Base-by-base conservation (phyloP, 2,329 filamentous ascomycete genomes). In the Epichloe amarillans region DNA sequence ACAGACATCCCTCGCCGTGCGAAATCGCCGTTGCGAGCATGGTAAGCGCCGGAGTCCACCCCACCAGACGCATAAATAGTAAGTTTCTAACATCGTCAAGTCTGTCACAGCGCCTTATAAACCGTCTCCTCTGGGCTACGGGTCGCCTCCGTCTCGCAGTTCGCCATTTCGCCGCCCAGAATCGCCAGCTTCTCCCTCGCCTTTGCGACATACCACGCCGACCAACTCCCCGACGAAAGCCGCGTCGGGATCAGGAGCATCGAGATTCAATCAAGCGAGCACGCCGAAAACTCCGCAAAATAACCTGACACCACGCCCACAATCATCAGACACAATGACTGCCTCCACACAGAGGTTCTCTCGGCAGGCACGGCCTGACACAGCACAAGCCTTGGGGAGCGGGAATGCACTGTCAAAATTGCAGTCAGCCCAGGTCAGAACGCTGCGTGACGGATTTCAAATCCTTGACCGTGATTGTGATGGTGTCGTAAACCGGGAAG, bases 401-500 rank as follows among this genome's bases (percentile, higher is more conserved):
- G 71, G 73, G 36, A 80, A 75, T 58, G 73, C 81, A 14, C 71
- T 89, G 43, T 82, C 83, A 3, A 84, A 86, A 61, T 69, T 97
- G 41, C 86, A 91, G 38, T 82, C 88, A 2, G 75, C 86, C 3
- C 88, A 96, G 59, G 81, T 96, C 37, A 82, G 90, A 61, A 87
- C 88, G 59, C 79, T 98, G 68, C 81, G 93, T 54, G 91, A 97
- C 64, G 88, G 86, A 0, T 98, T 97, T 66, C 88, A 94, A 66
- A 89, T 96, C 53, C 75, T 98, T 45, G 93, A 97, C 66, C 79
- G 88, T 53, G 84, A 93, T 66, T 90, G 88, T 61, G 88, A 93
- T 61, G 90, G 91, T 17, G 73, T 79, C 47, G 83, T 98, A 54
- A 86, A 84, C 57, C 77, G 85, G 53, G 85, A 91, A 21, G 88